Evolutionary conservation across 2,329 filamentous ascomycete genomes (phyloP).

Genomic region (Penicillium freii): DNA sequence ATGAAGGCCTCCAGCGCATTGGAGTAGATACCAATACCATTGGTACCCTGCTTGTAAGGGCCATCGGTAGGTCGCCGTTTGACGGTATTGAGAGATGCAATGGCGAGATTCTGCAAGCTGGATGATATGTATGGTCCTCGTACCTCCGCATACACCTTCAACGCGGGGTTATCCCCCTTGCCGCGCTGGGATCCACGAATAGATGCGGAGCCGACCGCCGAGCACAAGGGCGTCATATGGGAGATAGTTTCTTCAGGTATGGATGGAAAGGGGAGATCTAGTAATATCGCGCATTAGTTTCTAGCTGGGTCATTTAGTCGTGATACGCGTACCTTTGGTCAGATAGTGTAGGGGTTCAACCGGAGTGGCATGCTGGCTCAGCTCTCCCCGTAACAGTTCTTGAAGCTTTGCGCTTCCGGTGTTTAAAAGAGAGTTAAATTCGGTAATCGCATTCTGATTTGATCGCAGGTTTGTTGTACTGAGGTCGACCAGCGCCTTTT

Average conservation of each 20-base stretch:
- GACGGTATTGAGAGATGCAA: constrained; percentile 78
- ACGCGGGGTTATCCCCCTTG: constrained; percentile 65
- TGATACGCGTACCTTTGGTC: constrained; percentile 66
- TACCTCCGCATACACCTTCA: constrained; percentile 80
- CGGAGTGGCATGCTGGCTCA: constrained; percentile 73
- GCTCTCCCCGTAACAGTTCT: constrained; percentile 73
- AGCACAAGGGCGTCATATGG: constrained; percentile 75
- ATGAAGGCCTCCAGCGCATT: constrained; percentile 85
- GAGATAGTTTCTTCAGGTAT: constrained; percentile 73
- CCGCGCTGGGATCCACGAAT: constrained; percentile 51
- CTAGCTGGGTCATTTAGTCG: not conserved
- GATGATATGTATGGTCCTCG: constrained; percentile 81
- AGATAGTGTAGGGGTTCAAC: constrained; percentile 90
- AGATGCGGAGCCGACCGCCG: constrained; percentile 66
- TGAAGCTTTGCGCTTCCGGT: constrained; percentile 81
- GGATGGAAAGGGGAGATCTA: constrained; percentile 71
- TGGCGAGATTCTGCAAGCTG: constrained; percentile 80
- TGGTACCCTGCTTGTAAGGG: constrained; percentile 82
- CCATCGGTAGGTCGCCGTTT: constrained; percentile 74
- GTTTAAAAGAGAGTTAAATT: constrained; percentile 74
- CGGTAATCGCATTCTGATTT: constrained; percentile 83
- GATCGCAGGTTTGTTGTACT: constrained; percentile 86
- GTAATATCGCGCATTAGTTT: constrained; percentile 4
- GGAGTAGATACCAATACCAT: constrained; percentile 86
- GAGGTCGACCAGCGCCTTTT: constrained; percentile 78